Percentiles rank a stretch among this genome's conserved stretches.
Conservation (phyloP, 2,329 filamentous ascomycete species). For the Lithohypha guttulata region DNA sequence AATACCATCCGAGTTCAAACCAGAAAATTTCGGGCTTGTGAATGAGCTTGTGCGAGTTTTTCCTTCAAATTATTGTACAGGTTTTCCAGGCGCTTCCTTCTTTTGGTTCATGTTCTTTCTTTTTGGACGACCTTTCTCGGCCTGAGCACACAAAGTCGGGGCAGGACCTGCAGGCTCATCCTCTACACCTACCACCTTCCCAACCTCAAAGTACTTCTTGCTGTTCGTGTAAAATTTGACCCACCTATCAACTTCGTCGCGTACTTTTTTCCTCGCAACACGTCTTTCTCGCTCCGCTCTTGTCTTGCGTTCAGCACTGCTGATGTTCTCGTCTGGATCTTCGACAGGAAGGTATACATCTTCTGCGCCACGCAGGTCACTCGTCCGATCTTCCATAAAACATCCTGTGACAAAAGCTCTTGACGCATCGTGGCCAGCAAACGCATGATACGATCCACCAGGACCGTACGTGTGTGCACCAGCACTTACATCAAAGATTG, state of each 20-base stretch:
- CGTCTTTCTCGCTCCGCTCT: slow-evolving; percentile 53
- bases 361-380: slow-evolving; percentile 79
- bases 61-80: slow-evolving; percentile 20
- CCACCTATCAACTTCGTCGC: slow-evolving; percentile 67
- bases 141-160: slow-evolving; percentile 59
- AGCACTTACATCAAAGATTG: slow-evolving; percentile 53
- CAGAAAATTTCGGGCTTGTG: neutral
- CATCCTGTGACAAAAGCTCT: slow-evolving; percentile 88
- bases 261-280: slow-evolving; percentile 53
- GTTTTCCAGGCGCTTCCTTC: slow-evolving; percentile 16
- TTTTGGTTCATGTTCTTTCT: slow-evolving; percentile 26
- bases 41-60: neutral
- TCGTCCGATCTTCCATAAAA: slow-evolving; percentile 72
- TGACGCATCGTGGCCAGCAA: slow-evolving; percentile 75
- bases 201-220: slow-evolving; percentile 72
- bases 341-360: slow-evolving; percentile 65
- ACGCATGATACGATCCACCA: slow-evolving; percentile 75
- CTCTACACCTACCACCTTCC: slow-evolving; percentile 50
- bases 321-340: slow-evolving; percentile 41
- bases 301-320: slow-evolving; percentile 36
- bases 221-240: slow-evolving; percentile 68
- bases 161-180: slow-evolving; percentile 34
- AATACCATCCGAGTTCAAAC: too few species aligned
- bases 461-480: slow-evolving; percentile 57
- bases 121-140: slow-evolving; percentile 55